Evolutionary conservation across 2,329 filamentous ascomycete species (phyloP).

Genomic region (Colletotrichum sp.): DNA sequence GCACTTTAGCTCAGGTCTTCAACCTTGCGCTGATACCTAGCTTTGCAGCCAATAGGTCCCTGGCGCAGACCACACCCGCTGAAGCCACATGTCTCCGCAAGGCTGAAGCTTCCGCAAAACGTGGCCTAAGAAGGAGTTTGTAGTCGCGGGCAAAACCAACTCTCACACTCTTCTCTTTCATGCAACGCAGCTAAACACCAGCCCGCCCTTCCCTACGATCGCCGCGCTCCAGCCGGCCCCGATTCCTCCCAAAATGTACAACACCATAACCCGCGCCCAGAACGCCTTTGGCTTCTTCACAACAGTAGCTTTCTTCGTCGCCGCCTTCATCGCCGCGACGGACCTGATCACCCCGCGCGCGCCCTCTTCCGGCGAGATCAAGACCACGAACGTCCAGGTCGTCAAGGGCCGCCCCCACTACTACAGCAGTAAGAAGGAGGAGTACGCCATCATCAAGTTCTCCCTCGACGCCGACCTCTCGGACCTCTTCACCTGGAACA

Average conservation of each 20-base stretch:
- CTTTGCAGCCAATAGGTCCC: not conserved
- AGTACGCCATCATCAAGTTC: conserved; percentile 95
- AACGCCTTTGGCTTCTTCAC: conserved; percentile 99
- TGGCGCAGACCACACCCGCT: not conserved
- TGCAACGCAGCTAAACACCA: not conserved
- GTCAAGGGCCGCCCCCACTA: conserved; percentile 94
- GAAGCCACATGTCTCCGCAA: not conserved
- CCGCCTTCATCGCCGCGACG: conserved; percentile 79
- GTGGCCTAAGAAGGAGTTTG: not conserved
- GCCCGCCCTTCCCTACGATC: not conserved
- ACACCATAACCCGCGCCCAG: conserved; percentile 82
- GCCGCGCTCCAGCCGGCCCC: not conserved
- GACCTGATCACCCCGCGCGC: conserved; percentile 74
- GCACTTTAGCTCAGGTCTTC: not conserved
- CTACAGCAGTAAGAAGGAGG: conserved; percentile 90
- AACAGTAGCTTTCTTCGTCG: conserved; percentile 85
- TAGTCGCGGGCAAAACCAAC: not conserved
- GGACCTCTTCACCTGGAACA: conserved; percentile 98
- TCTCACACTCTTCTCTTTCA: not conserved
- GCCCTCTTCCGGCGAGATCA: conserved; percentile 66
- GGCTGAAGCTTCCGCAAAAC: conserved; percentile 20
- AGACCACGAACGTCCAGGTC: conserved; percentile 81
- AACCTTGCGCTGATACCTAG: not conserved
- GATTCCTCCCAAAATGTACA: conserved; percentile 73
- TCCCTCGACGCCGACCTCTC: conserved; percentile 90